Evolutionary conservation across 495 filamentous ascomycete genomes (phyloP), one percentile per base, ranked within the genome.

Genomic region (Penicillium subrubescens): DNA sequence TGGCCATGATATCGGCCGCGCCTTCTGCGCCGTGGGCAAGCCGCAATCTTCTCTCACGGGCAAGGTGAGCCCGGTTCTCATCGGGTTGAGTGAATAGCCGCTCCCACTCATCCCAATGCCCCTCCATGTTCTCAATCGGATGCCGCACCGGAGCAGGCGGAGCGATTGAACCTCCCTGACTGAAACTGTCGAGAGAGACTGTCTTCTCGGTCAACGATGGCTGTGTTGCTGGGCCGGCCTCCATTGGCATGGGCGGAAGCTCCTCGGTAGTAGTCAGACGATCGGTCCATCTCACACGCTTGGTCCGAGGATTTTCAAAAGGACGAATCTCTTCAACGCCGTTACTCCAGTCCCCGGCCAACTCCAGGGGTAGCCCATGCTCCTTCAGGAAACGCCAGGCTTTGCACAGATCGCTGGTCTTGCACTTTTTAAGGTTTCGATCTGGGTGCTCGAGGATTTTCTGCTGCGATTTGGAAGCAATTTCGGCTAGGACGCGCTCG

Each of bases 261-360:
- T 15, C 51, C 31, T 29, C 23, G 25, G 14, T 33, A n/a, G 25
- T 33, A 8, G 15, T 19, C 7, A 33, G 27, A 33, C 27, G 23
- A 33, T 29, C 5, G 7, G 23, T 53, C 43, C 25, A 54, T 14
- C 6, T 53, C 34, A 52, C 59, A 19, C 33, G 34, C 48, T 61
- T 51, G 15, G 31, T 17, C 1, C 8, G 10, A 29, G 29, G 58
- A 25, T 15, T 11, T 6, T 54, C 8, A 15, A 17, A 14, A 12
- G 12, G 11, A 2, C n/a, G 10, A 1, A 55, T 31, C 10, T 15
- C 34, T 34, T 35, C 25, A 2, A 23, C 1, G 15, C 60, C 60
- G 17, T 48, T 46, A 37, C 63, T 68, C 78, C 80, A 82, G 31
- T 67, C 52, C 0, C 80, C 80, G 19, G 70, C 75, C 55, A 73